These are phyloP conservation scores for Hexamita inflata DNA, from an alignment of 208 protist species.

Conservation along the genomic window DNA sequence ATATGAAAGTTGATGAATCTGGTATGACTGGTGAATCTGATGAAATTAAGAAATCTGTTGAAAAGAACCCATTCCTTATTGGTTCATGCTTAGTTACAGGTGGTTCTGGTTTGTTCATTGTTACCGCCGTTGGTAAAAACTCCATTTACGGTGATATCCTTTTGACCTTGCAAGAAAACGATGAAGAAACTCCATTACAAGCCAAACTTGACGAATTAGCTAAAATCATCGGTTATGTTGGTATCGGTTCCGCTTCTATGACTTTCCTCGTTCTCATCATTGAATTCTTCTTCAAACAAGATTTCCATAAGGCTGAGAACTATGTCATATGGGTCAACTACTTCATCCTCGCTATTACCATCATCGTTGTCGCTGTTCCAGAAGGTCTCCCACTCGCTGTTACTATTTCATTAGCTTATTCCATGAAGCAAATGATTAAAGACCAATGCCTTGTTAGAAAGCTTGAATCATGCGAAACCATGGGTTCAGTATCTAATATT, in stretches of 20 bases:
- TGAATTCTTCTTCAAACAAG: background rate
- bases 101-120: slow-evolving; percentile 40
- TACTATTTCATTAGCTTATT: slow-evolving; percentile 84
- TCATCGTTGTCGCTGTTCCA: slow-evolving; percentile 88
- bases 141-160: slow-evolving; percentile 61
- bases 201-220: slow-evolving; percentile 61
- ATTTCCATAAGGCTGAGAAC: background rate
- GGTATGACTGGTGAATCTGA: slow-evolving; percentile 77
- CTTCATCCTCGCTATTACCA: slow-evolving; percentile 71
- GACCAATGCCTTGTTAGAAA: slow-evolving; percentile 91
- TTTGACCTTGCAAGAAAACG: slow-evolving; percentile 42
- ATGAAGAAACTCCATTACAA: slow-evolving; percentile 71
- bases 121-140: slow-evolving; percentile 67
- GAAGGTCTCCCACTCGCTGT: slow-evolving; percentile 87
- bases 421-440: slow-evolving; percentile 87
- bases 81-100: slow-evolving; percentile 62
- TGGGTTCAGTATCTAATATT: slow-evolving; percentile 73
- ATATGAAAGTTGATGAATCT: slow-evolving; percentile 67
- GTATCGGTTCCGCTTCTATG: slow-evolving; percentile 55
- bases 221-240: slow-evolving; percentile 64
- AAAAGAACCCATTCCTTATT: slow-evolving; percentile 58
- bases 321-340: slow-evolving; percentile 52
- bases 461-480: slow-evolving; percentile 81
- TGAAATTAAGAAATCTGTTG: slow-evolving; percentile 60
- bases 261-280: slow-evolving; percentile 54